Base-by-base conservation (phyloP, 192 early-diverging fungal species). In the Geranomyces variabilis region DNA sequence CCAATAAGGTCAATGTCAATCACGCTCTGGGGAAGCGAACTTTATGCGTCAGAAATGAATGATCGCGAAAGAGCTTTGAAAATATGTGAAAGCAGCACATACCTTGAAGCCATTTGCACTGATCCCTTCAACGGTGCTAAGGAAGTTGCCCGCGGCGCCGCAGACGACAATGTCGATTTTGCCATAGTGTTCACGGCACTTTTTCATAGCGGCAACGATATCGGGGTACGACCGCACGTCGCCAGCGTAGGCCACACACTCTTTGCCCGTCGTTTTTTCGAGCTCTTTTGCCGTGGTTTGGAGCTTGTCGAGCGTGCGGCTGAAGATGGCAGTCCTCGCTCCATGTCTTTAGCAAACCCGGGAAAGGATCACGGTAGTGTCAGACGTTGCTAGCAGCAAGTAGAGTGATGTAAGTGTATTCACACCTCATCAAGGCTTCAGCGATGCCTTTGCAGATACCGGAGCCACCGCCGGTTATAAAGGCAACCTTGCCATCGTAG, bases 91-190 rank as follows among this genome's bases (percentile, higher is more conserved):
- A 33, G 17, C 5, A 30, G 58, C 22, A 29, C 41, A 10, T 33
- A 89, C 86, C 24, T 83, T 83, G 84, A 92, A 93, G 28, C 88
- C 92, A 67, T 89, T 89, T 51, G 86, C 83, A 3, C 87, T 89
- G 7, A 93, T 76, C 30, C 83, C 69, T 53, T 89, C 85, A 31
- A 84, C 86, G 31, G 89, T 75, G 15, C 88, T 77, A 43, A 93
- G 74, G 67, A 93, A 93, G 77, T 93, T 93, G 26, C 92, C 92
- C 15, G 92, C 90, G 10, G 87, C 85, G 53, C 86, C 84, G 63
- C 80, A 81, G 53, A 89, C 79, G 47, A 90, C 71, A 45, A 88
- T 88, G 76, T 93, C 92, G 48, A 93, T 83, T 26, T 78, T 73
- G 14, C 90, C 92, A 55, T 79, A 92, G 34, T 75, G 74, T 22